Evolutionary conservation across 257 asterid species (phyloP), one percentile per base, ranked within the genome.

Genomic region (Lavandula angustifolia): DNA sequence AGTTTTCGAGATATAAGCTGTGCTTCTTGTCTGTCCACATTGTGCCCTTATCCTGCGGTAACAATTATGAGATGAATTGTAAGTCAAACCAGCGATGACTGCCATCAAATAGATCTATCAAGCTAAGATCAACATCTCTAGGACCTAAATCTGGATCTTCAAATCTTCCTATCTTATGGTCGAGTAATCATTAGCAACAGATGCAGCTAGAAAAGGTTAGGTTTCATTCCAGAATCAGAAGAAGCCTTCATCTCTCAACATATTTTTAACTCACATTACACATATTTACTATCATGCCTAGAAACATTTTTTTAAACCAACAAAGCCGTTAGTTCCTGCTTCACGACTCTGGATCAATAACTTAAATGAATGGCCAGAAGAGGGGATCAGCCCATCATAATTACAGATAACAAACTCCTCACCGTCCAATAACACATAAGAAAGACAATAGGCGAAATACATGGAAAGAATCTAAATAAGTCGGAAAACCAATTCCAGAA

Each of bases 21-120:
- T 91, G 98, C 81, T 72, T 80, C 81, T 82, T 86, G 69, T 91
- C 71, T 53, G 98, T 86, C 98, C 94, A 88, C 71, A 61, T 75
- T 47, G 72, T 42, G 72, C 54, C 18, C 54, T 75, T 54, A 18
- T 69, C 87, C 98, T 91, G 89, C 53, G 48, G 38, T 7, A 1
- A 31, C 34, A 38, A 55, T 33, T 34, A 33, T 3, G 14, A 46
- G 16, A 61, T 3, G 53, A 29, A 34, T 31, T 32, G 43, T 12
- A 57, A 53, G 16, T 37, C 35, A 54, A 52, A 53, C 31, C 12
- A 63, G 44, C 46, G 3, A 51, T 31, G 49, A 50, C 13, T 9
- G 40, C 14, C 16, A 48, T 52, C 58, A 22, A 3, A 9, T 59
- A 22, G 27, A 22, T 22, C 27, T 22, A 22, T 2, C 66, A 32